A percentile compares a stretch with the other conserved stretches of the same genome.
phyloP scores from a whole-genome alignment of 805 yeast species.

The Candida loeiensis region DNA sequence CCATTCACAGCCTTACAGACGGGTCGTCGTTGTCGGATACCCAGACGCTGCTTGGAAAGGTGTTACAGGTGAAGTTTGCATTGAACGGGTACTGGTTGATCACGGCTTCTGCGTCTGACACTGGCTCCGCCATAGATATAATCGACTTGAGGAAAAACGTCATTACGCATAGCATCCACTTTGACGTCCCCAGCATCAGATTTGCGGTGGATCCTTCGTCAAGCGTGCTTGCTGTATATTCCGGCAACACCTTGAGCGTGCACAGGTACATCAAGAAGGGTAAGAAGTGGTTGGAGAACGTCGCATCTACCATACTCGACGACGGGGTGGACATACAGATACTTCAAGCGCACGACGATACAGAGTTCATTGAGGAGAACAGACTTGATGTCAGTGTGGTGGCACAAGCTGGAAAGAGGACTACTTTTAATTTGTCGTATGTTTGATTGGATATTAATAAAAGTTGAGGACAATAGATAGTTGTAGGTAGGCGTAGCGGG shows the following conservation, averaged over 20 bases:
- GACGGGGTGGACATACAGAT: conserved; percentile 4
- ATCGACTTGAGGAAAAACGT: conserved; percentile 48
- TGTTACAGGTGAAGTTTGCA: conserved; percentile 47
- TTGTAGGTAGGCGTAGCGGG: too few relatives aligned
- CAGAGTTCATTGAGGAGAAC: conserved; percentile 7
- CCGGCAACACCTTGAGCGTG: conserved; percentile 19
- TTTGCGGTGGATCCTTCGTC: conserved; percentile 38
- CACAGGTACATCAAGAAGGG: conserved; percentile 40
- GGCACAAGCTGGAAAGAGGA: conserved; percentile 1
- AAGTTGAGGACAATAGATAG: too few relatives aligned
- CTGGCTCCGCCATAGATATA: conserved; percentile 29
- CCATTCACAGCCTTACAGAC: conserved; percentile 38
- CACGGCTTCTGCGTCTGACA: conserved; percentile 23
- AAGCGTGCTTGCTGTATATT: conserved; percentile 24
- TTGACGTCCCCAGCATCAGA: conserved; percentile 17
- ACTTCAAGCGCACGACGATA: conserved; percentile 8
- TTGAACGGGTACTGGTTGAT: conserved; percentile 64
- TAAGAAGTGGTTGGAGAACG: conserved; percentile 30
- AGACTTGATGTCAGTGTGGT: conserved; percentile 10
- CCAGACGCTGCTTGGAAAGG: conserved; percentile 16
- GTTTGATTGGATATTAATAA: background rate
- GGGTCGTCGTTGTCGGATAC: conserved; percentile 35
- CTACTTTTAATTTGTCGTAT: conserved; percentile 5
- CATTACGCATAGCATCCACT: conserved; percentile 25
- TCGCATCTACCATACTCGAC: conserved; percentile 3